Percentiles rank a stretch among this genome's conserved stretches.
Conservation (phyloP, 345 rosid genomes). For the Syzygium aqueum region DNA sequence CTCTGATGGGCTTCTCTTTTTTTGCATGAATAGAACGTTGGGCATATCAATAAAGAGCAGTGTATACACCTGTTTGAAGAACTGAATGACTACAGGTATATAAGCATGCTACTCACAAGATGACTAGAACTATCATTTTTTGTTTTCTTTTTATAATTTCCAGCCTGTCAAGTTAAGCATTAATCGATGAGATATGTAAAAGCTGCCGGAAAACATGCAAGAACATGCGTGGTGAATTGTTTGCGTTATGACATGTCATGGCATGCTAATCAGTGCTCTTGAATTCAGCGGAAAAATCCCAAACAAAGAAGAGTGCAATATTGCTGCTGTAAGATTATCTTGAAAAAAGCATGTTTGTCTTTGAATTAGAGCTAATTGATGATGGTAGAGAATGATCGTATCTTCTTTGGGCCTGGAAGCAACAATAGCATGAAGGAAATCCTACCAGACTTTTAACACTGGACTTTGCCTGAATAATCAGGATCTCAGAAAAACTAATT, state of each 20-base stretch:
- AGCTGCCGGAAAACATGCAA: neutral
- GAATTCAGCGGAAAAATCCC: neutral
- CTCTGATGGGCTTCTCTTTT: slow-evolving; percentile 2
- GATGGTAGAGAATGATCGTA: neutral
- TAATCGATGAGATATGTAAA: neutral
- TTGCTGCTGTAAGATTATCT: neutral
- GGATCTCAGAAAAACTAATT: neutral
- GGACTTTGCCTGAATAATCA: neutral
- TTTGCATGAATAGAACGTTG: slow-evolving; percentile 40
- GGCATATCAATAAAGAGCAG: slow-evolving; percentile 61
- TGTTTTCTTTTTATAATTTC: neutral
- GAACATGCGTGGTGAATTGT: neutral
- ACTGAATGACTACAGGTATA: slow-evolving; percentile 80
- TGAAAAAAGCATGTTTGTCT: neutral
- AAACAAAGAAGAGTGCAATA: neutral
- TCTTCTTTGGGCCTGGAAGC: neutral
- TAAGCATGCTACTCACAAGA: neutral
- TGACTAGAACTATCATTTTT: neutral
- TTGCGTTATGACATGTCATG: neutral
- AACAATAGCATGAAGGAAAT: neutral
- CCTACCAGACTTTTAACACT: neutral
- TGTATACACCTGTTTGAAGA: slow-evolving; percentile 71
- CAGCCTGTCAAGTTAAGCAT: neutral
- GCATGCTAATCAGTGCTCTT: neutral
- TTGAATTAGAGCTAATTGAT: neutral